Base-by-base conservation (phyloP, 1,284 basidiomycete species). In the Pulveroboletus sp. region DNA sequence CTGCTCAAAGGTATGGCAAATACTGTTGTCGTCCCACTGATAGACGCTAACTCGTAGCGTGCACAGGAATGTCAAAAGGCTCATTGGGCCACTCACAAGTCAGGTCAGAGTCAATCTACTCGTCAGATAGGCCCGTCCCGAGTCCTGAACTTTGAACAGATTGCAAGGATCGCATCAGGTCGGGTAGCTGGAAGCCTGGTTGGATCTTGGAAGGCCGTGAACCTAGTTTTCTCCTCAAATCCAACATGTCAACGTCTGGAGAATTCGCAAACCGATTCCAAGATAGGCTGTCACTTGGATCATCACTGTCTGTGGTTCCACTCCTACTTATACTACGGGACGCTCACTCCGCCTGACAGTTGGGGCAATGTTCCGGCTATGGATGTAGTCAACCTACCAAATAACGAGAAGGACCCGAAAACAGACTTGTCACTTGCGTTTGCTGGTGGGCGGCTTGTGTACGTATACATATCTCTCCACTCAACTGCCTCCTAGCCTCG, bases 351-450 rank as follows among this genome's bases (percentile, higher is more conserved):
- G 7, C 22, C 25, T 40, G 6, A 38, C 29, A 65, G 68, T 6
- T 65, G 47, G 49, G 68, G 66, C 2, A 70, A 65, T 29, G 46
- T 67, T 22, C 65, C 68, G 1, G 68, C 68, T 5, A 58, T 61
- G 75, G 78, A 78, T 14, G 74, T 79, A 14, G 71, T 78, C 7
- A 77, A 79, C 57, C 60, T 80, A 25, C 62, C 73, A 11, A 67
- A 78, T 42, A 67, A 78, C 8, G 58, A 79, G 15, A 66, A 54
- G 4, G 56, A 69, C 22, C 72, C 60, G 20, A 57, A 74, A 42
- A 75, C 70, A 54, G 50, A 60, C 28, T 61, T 79, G 6, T 74
- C 78, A 0, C 43, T 58, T 18, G 65, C 73, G 18, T 79, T 75
- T 33, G 65, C 64, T 3, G 78, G 78, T 43, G 47, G 60, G 68